Percentiles rank a stretch among this genome's conserved stretches.
These are phyloP conservation scores for Ceratobasidium sp. DNA, from an alignment of 1,284 basidiomycete genomes.

Conservation along the genomic window DNA sequence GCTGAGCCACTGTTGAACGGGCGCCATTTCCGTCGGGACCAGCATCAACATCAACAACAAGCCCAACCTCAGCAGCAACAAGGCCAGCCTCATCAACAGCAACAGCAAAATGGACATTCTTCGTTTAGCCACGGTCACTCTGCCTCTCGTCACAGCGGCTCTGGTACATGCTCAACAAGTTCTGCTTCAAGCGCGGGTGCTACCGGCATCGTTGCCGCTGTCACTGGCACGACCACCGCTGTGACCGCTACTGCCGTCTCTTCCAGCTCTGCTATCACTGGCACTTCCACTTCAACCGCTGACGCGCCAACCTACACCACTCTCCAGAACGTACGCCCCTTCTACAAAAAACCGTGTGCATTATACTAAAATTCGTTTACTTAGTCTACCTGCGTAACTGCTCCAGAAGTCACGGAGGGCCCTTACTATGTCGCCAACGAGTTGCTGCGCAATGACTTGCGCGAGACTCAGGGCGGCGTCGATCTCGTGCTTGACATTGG, in stretches of 20 bases:
- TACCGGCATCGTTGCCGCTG: background rate
- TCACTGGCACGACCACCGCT: background rate
- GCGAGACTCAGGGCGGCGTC: conserved; percentile 63
- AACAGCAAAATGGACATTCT: background rate
- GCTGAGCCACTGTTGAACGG: background rate
- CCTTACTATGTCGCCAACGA: conserved; percentile 61
- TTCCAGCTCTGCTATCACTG: background rate
- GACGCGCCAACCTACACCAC: background rate
- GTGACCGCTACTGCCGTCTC: conserved; percentile 1
- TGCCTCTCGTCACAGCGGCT: background rate
- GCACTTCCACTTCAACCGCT: background rate
- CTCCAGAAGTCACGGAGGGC: conserved; percentile 57
- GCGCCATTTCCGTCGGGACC: background rate
- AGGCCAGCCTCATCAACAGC: no score
- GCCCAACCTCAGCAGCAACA: background rate
- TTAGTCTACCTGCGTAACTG: conserved; percentile 48
- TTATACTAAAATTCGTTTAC: background rate
- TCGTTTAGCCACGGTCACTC: background rate
- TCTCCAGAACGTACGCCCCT: background rate
- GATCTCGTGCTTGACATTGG: conserved; percentile 70
- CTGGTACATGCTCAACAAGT: background rate
- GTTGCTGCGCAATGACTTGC: conserved; percentile 62
- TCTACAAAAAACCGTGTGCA: background rate
- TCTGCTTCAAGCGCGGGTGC: background rate
- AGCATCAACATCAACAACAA: background rate